Evolutionary conservation across 805 yeast species (phyloP), one percentile per base, ranked within the genome.

Genomic region (Hemisphaericaspora nanyangensis): DNA sequence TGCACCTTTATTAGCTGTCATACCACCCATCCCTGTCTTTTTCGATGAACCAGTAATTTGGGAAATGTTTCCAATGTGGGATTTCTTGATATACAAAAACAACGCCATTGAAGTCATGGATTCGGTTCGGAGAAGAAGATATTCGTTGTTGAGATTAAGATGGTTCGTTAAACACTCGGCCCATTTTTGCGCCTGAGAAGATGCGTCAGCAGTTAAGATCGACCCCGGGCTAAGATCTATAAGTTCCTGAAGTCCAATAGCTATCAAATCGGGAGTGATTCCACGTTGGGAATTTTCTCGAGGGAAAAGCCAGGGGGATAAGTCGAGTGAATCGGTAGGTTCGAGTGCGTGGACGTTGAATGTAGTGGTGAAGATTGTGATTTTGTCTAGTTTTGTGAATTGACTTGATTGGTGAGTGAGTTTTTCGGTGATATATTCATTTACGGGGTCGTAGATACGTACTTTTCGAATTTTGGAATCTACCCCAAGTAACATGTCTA

Each of bases 1-100:
- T 4, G 95, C 96, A 32, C 99, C 99, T 60, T 91, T 91, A 58
- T 93, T 91, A 13, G 97, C 99, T 0, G 98, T 79, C 66, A 93
- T 91, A 32, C 99, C 99, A 28, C 97, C 96, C 39, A 93, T 68
- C 0, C 98, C 99, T 0, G 98, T 91, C 61, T 91, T 91, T 52
- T 90, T 91, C 10, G 85, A 76, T n/a, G 90, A 76, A n/a, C 97
- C 97, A 49, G 89, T 90, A 5, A 93, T 96, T 52, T 84, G 82
- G 11, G 86, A 85, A 4, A 93, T 80, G 29, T 61, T 42, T 19
- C 41, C 39, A 17, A 54, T 54, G 36, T 52, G 47, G 7, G 45
- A 51, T 31, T 50, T 54, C 43, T 74, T 77, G 5, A 79, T 87
- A 56, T 82, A 83, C 35, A 85, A 70, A 31, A 83, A 64, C 24